A percentile compares a stretch with the other conserved stretches of the same genome.
Conservation (phyloP, 768 basidiomycete genomes). For the Phaeotremella skinneri region DNA sequence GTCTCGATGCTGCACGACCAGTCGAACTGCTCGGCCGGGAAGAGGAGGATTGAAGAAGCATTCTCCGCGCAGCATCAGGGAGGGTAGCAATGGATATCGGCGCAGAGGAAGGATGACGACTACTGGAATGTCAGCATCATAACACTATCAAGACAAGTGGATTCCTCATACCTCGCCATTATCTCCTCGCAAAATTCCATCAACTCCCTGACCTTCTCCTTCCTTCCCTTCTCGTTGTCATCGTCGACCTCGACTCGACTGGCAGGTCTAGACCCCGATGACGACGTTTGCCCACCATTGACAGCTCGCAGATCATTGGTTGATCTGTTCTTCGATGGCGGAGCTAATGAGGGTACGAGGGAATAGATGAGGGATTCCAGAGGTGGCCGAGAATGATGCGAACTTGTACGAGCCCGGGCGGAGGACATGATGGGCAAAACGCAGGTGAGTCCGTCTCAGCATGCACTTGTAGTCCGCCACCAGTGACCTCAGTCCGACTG, state of each 20-base stretch:
- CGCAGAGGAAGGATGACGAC: slow-evolving; percentile 20
- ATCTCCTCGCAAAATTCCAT: slow-evolving; percentile 42
- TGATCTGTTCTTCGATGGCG: slow-evolving; percentile 7
- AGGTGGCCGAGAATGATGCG: slow-evolving; percentile 22
- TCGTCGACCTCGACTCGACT: slow-evolving; percentile 13
- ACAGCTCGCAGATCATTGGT: slow-evolving; percentile 2
- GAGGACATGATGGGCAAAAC: slow-evolving; percentile 14
- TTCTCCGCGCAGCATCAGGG: slow-evolving; percentile 33
- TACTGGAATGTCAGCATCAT: slow-evolving; percentile 1
- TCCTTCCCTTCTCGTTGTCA: slow-evolving; percentile 23
- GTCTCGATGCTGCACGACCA: slow-evolving; percentile 19
- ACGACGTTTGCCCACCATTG: slow-evolving; percentile 15
- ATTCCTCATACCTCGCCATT: slow-evolving; percentile 26
- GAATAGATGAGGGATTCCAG: slow-evolving; percentile 40
- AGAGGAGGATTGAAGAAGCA: slow-evolving; percentile 14
- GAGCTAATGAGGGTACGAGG: slow-evolving; percentile 39
- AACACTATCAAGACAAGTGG: background rate
- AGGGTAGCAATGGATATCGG: slow-evolving; percentile 22
- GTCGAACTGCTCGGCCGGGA: background rate
- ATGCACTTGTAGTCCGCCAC: background rate
- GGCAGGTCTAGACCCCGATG: slow-evolving; percentile 21
- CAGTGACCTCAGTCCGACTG: background rate
- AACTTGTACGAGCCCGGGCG: slow-evolving; percentile 11
- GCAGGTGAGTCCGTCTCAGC: background rate
- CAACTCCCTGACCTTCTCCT: slow-evolving; percentile 38